Evolutionary conservation across 2,329 filamentous ascomycete species (phyloP).

Genomic region (Penicillium decumbens): DNA sequence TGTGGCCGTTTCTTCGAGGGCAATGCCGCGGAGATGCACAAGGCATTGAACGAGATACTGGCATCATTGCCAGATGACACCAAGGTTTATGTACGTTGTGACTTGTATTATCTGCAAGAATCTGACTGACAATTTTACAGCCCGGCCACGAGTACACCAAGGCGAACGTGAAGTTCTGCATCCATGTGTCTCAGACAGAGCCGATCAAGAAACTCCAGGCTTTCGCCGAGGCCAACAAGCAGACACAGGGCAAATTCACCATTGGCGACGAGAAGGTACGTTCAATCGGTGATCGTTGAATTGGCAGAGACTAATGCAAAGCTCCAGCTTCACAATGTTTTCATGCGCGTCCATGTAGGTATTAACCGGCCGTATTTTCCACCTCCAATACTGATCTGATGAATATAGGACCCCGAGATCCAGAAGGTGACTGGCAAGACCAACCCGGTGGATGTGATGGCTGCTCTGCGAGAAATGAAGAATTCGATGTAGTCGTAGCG

Average conservation of each 20-base stretch:
- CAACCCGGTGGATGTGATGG: slow-evolving; percentile 79
- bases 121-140: slow-evolving; percentile 40
- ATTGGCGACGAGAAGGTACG: slow-evolving; percentile 92
- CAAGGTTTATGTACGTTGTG: slow-evolving; percentile 69
- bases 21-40: slow-evolving; percentile 83
- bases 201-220: slow-evolving; percentile 70
- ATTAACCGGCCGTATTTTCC: not conserved
- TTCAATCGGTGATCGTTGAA: not conserved
- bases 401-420: slow-evolving; percentile 66
- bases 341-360: slow-evolving; percentile 80
- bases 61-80: slow-evolving; percentile 81
- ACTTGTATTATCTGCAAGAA: not conserved
- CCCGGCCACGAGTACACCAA: slow-evolving; percentile 99
- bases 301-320: not conserved
- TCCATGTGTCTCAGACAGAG: slow-evolving; percentile 69
- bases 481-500: slow-evolving; percentile 39
- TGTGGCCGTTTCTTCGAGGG: slow-evolving; percentile 97
- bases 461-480: slow-evolving; percentile 83
- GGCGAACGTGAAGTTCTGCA: slow-evolving; percentile 82
- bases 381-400: slow-evolving; percentile 8
- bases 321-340: slow-evolving; percentile 82
- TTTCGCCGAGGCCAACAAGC: slow-evolving; percentile 72
- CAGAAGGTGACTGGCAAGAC: slow-evolving; percentile 79
- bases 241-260: slow-evolving; percentile 93
- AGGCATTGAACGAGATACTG: slow-evolving; percentile 80